Base-by-base conservation (phyloP, 805 yeast genomes). In the Starmerella bacillaris region DNA sequence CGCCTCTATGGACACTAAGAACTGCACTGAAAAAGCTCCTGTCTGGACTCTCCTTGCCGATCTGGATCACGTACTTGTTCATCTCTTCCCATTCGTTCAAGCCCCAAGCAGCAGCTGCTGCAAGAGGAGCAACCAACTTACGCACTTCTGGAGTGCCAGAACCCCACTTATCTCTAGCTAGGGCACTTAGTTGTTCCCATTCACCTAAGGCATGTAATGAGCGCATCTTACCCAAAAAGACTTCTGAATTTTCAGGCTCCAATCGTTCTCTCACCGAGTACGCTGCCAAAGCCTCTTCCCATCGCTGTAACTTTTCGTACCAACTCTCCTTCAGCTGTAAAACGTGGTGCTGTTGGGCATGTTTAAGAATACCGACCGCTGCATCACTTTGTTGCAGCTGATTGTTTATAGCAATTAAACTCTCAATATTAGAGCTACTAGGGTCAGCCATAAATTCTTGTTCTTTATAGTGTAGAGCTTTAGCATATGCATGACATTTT, bases 31-130 rank as follows among this genome's bases (percentile, higher is more conserved):
- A 89, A 55, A 89, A 92, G 2, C 94, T 86, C 39, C 83, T 72
- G 51, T 89, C 96, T 0, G 96, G 94, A 2, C 94, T 78, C 41
- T 82, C 94, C 2, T 71, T 62, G 45, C 80, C 80, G 92, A 89
- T 83, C 2, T 78, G 93, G 44, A 72, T 63, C 37, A 86, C 84
- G 48, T 83, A 89, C 5, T 78, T 70, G 49, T 80, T 95, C 83
- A 92, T 84, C 48, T 79, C 66, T 45, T 83, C 94, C 98, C 98
- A 92, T 51, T 80, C 89, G 2, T 86, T 86, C 28, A 92, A 61
- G 12, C 96, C 95, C 98, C 98, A 89, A 1, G 96, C 82, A 1
- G 98, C 95, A 2, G 96, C 95, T 0, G 98, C 98, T 0, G 96
- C 98, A 36, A 92, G 60, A 1, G 98, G 96, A 2, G 98, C 98